Base-by-base conservation (phyloP, 768 basidiomycete species). In the Suillus lakei region DNA sequence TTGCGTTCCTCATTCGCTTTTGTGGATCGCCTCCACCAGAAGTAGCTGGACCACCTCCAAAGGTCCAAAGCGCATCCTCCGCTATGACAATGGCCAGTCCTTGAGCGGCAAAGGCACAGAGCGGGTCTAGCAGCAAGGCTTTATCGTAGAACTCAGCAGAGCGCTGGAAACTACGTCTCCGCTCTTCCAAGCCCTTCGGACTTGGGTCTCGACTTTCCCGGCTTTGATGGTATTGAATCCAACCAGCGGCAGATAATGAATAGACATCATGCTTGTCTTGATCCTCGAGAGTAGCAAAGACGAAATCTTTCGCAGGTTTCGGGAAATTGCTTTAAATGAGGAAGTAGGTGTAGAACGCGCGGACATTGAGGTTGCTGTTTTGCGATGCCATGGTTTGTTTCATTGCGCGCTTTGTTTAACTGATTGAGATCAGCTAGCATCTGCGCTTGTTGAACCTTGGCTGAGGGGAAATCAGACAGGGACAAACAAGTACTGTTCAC, bases 21-120 rank as follows among this genome's bases (percentile, higher is more conserved):
- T 86, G 84, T 0, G 81, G 78, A 65, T 96, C 95, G 32, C 93
- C 93, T 1, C 80, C 79, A 4, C 83, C 79, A 7, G 81, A 78
- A 5, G 81, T 76, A 5, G 83, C 79, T 4, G 85, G 70, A 5
- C 81, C 81, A 38, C 89, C 89, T 15, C 85, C 85, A 62, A 90
- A 73, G 15, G 85, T 83, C 2, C 93, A 92, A 12, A 99, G 78
- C 0, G 91, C 90, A 75, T 97, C 95, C 74, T 99, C 98, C 0
- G 96, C 97, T 2, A 94, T 89, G 5, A 93, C 88, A 68, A 99
- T 98, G 1, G 96, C 98, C 9, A 99, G 82, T 3, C 97, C 97
- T 74, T 98, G 95, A 6, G 97, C 98, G 4, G 96, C 98, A 66
- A 95, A 88, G 2, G 95, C 95, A 76, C 95, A 98, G 32, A 85